A percentile compares a stretch with the other conserved stretches of the same genome.
phyloP scores from a whole-genome alignment of 805 yeast genomes.

The Kurtzmaniella cleridarum region DNA sequence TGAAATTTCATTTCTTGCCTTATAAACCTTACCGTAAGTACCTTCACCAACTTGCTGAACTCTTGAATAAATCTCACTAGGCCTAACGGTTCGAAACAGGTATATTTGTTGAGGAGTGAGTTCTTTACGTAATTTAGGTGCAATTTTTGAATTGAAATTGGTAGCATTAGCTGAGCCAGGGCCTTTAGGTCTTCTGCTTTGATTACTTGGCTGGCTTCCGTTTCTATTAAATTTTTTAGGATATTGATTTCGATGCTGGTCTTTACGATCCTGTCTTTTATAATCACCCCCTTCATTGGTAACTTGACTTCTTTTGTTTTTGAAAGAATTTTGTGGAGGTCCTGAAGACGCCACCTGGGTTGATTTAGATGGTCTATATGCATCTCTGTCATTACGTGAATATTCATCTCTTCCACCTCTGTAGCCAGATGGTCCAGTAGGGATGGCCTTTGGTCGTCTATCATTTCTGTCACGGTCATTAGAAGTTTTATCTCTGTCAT shows the following conservation, averaged over 20 bases:
- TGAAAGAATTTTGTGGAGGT: too few relatives aligned
- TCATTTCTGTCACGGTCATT: background rate
- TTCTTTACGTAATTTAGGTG: conserved; percentile 10
- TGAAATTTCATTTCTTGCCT: conserved; percentile 69
- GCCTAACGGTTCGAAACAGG: conserved; percentile 21
- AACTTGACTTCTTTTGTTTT: background rate
- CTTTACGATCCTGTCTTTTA: background rate
- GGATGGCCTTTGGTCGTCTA: conserved; percentile 6
- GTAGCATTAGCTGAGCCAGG: conserved; percentile 1
- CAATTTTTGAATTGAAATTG: conserved; percentile 1
- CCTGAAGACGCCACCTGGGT: too few relatives aligned
- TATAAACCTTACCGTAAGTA: conserved; percentile 93
- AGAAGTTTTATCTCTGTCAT: background rate
- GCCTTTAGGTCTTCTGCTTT: background rate
- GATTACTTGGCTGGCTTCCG: background rate
- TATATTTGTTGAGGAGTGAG: conserved; percentile 24
- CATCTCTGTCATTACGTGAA: background rate
- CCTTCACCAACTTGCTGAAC: conserved; percentile 97
- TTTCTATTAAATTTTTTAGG: background rate
- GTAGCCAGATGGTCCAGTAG: conserved; percentile 8
- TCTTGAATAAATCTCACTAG: conserved; percentile 52
- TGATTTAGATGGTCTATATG: background rate
- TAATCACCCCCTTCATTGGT: background rate
- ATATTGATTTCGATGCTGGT: background rate
- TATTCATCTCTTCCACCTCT: conserved; percentile 2